Base-by-base conservation (phyloP, 768 basidiomycete species). In the Naganishia kalamii region DNA sequence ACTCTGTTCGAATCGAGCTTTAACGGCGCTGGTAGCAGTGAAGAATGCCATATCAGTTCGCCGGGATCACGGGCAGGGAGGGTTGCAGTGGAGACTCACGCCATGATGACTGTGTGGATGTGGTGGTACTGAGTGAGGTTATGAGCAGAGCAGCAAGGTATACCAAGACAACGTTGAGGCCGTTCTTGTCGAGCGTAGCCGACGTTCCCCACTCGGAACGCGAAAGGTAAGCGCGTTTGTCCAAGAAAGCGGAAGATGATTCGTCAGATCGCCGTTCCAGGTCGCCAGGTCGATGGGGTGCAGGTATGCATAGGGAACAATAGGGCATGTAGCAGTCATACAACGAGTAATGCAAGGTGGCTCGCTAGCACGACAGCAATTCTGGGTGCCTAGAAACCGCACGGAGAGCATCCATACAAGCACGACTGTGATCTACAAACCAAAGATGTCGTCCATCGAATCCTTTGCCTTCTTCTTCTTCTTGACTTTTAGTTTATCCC, bases 1-100 rank as follows among this genome's bases (percentile, higher is more conserved):
- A 33, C 77, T 75, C 60, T 71, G 70, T 67, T 75, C 70, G 71
- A 77, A 79, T 67, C 72, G 73, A 59, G 77, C 75, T 67, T 72
- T 59, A 62, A 69, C 65, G 65, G 35, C 32, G 21, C 5, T 25
- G 27, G 19, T 57, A n/a, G 12, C 19, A 11, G 19, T 15, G 11
- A 6, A 44, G 43, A 44, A n/a, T 15, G 6, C 43, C 12, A 44
- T 6, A 6, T 44, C 19, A 44, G 43, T 5, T 5, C 43, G 21
- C 43, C 8, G 43, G 13, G 21, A 10, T 44, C 21, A 6, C 8
- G 13, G 19, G 11, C 11, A 44, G 19, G 19, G 8, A 10, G 5
- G 43, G 43, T n/a, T 44, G 5, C 5, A 6, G 13, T 15, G 43
- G 11, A 44, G 11, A 44, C 43, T 44, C 19, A 44, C 43, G 43